Evolutionary conservation across 345 rosid species (phyloP).

Genomic region (Brassica juncea): DNA sequence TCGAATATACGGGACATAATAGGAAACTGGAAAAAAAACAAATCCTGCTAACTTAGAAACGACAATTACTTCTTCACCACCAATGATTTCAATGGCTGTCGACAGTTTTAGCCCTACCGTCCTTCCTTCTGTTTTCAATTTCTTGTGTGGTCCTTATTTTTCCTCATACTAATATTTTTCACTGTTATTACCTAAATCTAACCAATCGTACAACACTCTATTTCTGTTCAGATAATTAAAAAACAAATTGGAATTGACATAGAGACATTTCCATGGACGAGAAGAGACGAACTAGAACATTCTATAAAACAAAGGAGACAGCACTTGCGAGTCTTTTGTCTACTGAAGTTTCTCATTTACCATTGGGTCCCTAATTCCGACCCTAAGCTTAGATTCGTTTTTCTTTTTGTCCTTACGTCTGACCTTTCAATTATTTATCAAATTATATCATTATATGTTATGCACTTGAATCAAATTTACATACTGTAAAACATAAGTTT

Average conservation of each 20-base stretch:
- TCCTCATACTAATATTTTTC: not conserved
- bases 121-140: not conserved
- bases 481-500: not conserved
- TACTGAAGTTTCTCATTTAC: slow-evolving; percentile 7
- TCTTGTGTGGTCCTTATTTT: slow-evolving; percentile 24
- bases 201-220: slow-evolving; percentile 4
- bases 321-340: slow-evolving; percentile 26
- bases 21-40: not conserved
- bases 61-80: slow-evolving; percentile 28
- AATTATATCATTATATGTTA: too few relatives aligned
- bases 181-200: not conserved
- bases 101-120: slow-evolving; percentile 7
- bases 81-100: slow-evolving; percentile 21
- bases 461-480: not conserved
- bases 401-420: not conserved
- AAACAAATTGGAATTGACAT: not conserved
- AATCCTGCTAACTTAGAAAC: slow-evolving; percentile 17
- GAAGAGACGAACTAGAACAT: slow-evolving; percentile 19
- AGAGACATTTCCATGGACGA: slow-evolving; percentile 28
- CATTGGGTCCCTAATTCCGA: slow-evolving; percentile 26
- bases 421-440: not conserved
- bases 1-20: slow-evolving; percentile 1
- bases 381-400: slow-evolving; percentile 11
- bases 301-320: slow-evolving; percentile 24
- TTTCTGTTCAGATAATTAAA: slow-evolving; percentile 1